Percentiles rank a stretch among this genome's conserved stretches.
phyloP scores from a whole-genome alignment of 805 yeast genomes.

The Metschnikowia matae region DNA sequence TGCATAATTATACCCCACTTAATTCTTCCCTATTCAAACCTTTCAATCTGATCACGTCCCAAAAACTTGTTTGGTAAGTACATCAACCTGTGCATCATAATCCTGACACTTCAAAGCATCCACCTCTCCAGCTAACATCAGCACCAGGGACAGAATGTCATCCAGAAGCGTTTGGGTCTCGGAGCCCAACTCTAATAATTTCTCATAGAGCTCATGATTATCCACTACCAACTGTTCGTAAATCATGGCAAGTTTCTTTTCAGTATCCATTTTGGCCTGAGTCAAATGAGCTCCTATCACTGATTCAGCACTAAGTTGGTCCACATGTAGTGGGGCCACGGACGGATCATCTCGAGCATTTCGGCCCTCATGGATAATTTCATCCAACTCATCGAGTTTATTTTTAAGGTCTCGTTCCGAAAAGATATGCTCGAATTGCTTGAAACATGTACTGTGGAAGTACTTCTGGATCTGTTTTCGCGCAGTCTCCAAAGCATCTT shows the following conservation, averaged over 20 bases:
- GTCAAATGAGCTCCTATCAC: constrained; percentile 30
- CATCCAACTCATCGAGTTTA: constrained; percentile 47
- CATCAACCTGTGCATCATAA: constrained; percentile 20
- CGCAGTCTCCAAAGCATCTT: constrained; percentile 42
- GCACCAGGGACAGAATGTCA: constrained; percentile 20
- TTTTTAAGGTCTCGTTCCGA: constrained; percentile 42
- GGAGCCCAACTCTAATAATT: constrained; percentile 19
- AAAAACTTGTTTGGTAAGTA: constrained; percentile 16
- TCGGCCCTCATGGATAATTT: constrained; percentile 41
- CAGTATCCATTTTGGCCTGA: constrained; percentile 18
- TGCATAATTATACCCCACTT: no score
- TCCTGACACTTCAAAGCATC: constrained; percentile 18
- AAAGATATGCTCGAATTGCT: constrained; percentile 54
- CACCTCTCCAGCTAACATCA: constrained; percentile 14
- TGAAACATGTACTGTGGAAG: constrained; percentile 46
- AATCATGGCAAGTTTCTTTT: constrained; percentile 30
- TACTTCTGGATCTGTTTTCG: constrained; percentile 49
- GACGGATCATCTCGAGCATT: constrained; percentile 19
- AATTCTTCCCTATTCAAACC: no score
- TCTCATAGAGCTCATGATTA: constrained; percentile 25
- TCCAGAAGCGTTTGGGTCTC: constrained; percentile 20
- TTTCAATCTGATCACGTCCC: not conserved
- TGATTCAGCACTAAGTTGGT: constrained; percentile 27
- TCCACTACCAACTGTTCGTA: constrained; percentile 35
- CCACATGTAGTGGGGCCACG: constrained; percentile 24